These are phyloP conservation scores for Pyrrhoderma noxium DNA, from an alignment of 1,284 basidiomycete species.

Conservation along the genomic window DNA sequence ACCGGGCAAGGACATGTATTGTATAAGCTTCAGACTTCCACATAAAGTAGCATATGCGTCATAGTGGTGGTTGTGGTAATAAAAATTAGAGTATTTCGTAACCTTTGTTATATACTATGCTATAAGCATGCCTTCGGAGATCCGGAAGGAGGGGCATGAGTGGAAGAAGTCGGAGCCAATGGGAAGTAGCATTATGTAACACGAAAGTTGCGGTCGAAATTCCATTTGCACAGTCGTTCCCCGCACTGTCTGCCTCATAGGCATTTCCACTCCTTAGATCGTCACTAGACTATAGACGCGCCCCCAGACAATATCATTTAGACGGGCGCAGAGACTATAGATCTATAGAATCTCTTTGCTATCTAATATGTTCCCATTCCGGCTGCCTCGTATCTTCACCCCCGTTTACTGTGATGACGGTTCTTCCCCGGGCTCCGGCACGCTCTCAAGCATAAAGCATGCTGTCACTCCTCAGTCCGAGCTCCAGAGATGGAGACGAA, in stretches of 20 bases:
- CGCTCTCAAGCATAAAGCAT: constrained; percentile 44
- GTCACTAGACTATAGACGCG: constrained; percentile 7
- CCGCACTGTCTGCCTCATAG: background rate
- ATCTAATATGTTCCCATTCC: constrained; percentile 24
- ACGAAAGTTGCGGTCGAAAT: too few species aligned
- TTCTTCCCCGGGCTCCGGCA: constrained; percentile 10
- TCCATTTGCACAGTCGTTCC: background rate
- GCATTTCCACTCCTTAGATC: background rate
- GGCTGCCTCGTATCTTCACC: constrained; percentile 35
- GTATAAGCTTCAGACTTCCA: constrained; percentile 87
- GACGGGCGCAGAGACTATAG: background rate
- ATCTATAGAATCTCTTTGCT: constrained; percentile 7
- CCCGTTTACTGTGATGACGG: constrained; percentile 44
- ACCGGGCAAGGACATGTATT: constrained; percentile 98
- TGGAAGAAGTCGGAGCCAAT: background rate
- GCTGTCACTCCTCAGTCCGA: constrained; percentile 69
- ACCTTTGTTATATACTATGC: background rate
- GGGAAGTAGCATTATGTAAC: too few species aligned
- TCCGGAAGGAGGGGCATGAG: too few species aligned
- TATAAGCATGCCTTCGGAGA: background rate
- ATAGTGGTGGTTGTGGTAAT: background rate
- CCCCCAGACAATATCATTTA: background rate
- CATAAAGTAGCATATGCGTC: constrained; percentile 41
- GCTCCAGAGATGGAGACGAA: constrained; percentile 78
- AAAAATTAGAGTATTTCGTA: too few species aligned